Evolutionary conservation across 768 basidiomycete species (phyloP).

Genomic region (Psilocybe subaeruginosa): DNA sequence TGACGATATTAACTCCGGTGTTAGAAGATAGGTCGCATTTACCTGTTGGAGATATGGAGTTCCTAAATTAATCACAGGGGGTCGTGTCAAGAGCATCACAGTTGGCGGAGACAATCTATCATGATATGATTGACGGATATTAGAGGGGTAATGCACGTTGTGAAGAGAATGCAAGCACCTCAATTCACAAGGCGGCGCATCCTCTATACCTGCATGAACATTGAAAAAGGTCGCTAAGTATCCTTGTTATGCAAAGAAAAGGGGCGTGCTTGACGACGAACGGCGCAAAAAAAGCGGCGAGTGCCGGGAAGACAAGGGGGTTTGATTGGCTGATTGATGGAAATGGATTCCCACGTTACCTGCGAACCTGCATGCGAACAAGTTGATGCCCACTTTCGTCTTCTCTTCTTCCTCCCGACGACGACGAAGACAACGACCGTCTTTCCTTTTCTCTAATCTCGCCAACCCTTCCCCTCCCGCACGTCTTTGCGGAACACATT

Average conservation of each 20-base stretch:
- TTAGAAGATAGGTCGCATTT: too few species aligned
- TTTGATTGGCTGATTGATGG: not conserved
- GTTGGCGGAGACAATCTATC: too few species aligned
- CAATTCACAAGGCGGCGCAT: too few species aligned
- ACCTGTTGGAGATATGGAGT: too few species aligned
- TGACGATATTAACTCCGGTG: too few species aligned
- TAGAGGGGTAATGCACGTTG: too few species aligned
- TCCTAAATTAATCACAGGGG: too few species aligned
- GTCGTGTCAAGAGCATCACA: too few species aligned
- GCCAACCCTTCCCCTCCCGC: not conserved
- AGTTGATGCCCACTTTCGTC: not conserved
- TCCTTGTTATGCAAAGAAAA: not conserved
- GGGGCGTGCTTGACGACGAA: not conserved
- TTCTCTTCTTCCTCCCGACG: not conserved
- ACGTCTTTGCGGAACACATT: conserved; percentile 21
- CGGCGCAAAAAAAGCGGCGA: not conserved
- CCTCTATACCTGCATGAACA: too few species aligned
- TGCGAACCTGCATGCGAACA: not conserved
- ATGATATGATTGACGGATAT: too few species aligned
- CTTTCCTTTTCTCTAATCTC: not conserved
- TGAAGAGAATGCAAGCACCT: too few species aligned
- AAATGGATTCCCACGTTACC: conserved; percentile 6
- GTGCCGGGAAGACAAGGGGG: not conserved
- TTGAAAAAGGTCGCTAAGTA: too few species aligned
- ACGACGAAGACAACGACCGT: conserved; percentile 15